Evolutionary conservation across 805 yeast species (phyloP).

Genomic region (Myxozyma sirexii): DNA sequence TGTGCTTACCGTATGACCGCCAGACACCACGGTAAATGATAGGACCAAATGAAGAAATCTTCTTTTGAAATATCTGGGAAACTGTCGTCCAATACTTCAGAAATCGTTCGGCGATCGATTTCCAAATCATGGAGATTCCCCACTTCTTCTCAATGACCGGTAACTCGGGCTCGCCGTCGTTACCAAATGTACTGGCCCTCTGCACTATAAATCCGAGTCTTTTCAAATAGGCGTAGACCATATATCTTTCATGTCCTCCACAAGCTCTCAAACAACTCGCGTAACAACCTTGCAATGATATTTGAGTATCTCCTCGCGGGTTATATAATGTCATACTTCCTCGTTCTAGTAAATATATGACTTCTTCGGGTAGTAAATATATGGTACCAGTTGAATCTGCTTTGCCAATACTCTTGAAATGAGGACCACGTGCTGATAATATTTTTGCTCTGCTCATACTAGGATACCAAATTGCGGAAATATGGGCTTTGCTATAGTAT

Average conservation of each 20-base stretch:
- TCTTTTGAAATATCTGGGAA: neutral
- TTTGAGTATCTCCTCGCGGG: slow-evolving; percentile 43
- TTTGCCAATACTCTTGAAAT: slow-evolving; percentile 70
- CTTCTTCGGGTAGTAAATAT: slow-evolving; percentile 66
- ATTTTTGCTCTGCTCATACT: slow-evolving; percentile 45
- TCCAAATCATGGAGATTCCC: neutral
- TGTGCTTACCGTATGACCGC: slow-evolving; percentile 27
- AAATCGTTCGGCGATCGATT: neutral
- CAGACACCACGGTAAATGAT: slow-evolving; percentile 19
- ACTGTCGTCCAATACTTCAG: neutral
- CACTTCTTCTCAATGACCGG: neutral
- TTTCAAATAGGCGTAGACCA: slow-evolving; percentile 72
- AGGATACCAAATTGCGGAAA: slow-evolving; percentile 55
- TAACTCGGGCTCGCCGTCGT: slow-evolving; percentile 2
- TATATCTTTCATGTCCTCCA: slow-evolving; percentile 56
- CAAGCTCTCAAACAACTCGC: slow-evolving; percentile 50
- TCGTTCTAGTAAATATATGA: slow-evolving; percentile 76
- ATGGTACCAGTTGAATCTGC: slow-evolving; percentile 53
- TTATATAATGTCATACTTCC: slow-evolving; percentile 59
- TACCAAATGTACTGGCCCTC: slow-evolving; percentile 36
- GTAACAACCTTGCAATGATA: slow-evolving; percentile 69
- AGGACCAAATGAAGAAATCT: slow-evolving; percentile 31
- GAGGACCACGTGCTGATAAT: slow-evolving; percentile 67
- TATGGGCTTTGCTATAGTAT: slow-evolving; percentile 48
- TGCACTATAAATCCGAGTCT: slow-evolving; percentile 75